Conservation (phyloP, 495 filamentous ascomycete genomes). For the Aspergillus sclerotioniger region DNA sequence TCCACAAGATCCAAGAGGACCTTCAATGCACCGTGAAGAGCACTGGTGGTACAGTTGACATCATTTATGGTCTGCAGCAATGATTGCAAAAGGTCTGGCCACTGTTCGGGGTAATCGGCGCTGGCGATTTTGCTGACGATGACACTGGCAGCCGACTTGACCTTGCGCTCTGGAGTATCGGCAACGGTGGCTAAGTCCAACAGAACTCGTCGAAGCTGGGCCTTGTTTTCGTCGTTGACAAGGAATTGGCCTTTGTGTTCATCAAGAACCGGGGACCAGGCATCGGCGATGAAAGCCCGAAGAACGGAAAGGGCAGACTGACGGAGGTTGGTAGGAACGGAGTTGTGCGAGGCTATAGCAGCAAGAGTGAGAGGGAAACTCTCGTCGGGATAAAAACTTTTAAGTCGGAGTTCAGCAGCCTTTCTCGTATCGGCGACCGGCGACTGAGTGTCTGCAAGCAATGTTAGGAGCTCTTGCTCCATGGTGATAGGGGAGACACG, state of each 20-base stretch:
- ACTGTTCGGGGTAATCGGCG: conserved; percentile 89
- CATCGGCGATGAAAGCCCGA: conserved; percentile 72
- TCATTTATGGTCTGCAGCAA: conserved; percentile 71
- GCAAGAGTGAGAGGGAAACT: conserved; percentile 75
- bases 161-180: conserved; percentile 71
- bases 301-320: conserved; percentile 81
- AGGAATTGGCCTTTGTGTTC: conserved; percentile 64
- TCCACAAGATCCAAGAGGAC: conserved; percentile 90
- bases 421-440: conserved; percentile 66
- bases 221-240: conserved; percentile 65
- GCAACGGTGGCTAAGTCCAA: conserved; percentile 73
- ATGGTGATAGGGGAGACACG: conserved; percentile 44
- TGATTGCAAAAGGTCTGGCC: conserved; percentile 80
- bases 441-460: conserved; percentile 78
- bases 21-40: conserved; percentile 83
- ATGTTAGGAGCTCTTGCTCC: conserved; percentile 80
- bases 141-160: conserved; percentile 81
- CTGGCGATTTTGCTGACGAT: conserved; percentile 96
- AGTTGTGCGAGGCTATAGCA: conserved; percentile 71
- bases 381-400: conserved; percentile 59
- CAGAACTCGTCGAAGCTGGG: conserved; percentile 63
- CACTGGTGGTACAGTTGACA: conserved; percentile 63
- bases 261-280: conserved; percentile 71
- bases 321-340: conserved; percentile 67
- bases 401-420: conserved; percentile 75